Base-by-base conservation (phyloP, 2,329 filamentous ascomycete genomes). In the Cordyceps militaris region DNA sequence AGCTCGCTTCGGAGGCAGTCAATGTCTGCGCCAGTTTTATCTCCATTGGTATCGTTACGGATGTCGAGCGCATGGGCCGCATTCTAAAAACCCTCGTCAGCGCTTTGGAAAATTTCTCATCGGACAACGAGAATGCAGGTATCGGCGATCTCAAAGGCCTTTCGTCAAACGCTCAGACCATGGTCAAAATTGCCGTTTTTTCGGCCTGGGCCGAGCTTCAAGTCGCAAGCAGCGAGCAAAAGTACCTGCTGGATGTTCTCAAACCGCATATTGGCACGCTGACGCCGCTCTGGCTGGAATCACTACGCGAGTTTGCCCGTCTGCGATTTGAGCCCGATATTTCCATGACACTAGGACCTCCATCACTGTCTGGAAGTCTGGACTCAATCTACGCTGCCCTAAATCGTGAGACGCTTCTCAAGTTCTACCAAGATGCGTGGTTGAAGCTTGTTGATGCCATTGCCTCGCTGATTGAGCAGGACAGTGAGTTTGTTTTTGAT, bases 11-110 rank as follows among this genome's bases (percentile, higher is more conserved):
- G 0, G 93, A 97, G 69, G 94, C 95, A 16, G 90, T 99, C 62
- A 96, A 96, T 66, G 94, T 99, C 7, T 99, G 94, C 67, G 94
- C 93, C n/a, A 91, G 89, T 1, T 99, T 99, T 72, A 95, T 99
- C 66, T 89, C 93, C 0, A 97, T 93, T 0, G 94, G 94, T 14
- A 97, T 99, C 57, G 94, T 99, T 9, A 97, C 91, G 0, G 94
- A 97, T 71, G 85, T 97, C 9, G 95, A 99, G 64, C 85, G 94
- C n/a, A 99, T 99, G 94, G 94, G 94, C 23, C 87, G 94, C 58
- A 99, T 99, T 55, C 80, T 99, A 58, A 97, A 97, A 74, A 88
- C 96, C 1, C 80, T 99, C 2, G 89, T 97, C 6, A 87, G 87
- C 44, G 92, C 92, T 0, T 79, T 99, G 1, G 93, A 97, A 66